Base-by-base conservation (phyloP, 768 basidiomycete species). In the Suillus subluteus region DNA sequence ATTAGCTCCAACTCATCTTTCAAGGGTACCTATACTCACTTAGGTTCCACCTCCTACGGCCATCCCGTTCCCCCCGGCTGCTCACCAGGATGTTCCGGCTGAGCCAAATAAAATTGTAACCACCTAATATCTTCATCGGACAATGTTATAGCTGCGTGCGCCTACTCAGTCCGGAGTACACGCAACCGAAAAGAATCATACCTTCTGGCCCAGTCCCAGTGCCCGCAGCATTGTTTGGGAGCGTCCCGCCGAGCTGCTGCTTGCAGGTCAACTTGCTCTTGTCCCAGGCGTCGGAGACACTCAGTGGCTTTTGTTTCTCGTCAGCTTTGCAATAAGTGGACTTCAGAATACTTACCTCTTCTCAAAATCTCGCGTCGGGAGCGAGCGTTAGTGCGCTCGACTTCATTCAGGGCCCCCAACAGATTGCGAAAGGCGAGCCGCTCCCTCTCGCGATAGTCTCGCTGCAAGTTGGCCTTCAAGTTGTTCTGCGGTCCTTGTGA, bases 361-460 rank as follows among this genome's bases (percentile, higher is more conserved):
- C 18, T 61, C 41, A 61, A 44, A 32, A 43, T 43, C 4, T 61
- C 41, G 18, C 59, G 18, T 12, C 59, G 40, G 1, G 59, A 43
- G 11, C 18, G 12, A 32, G 23, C 26, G 7, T 43, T 43, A 18
- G 11, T 43, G 18, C 3, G 41, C 18, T 43, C 59, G 41, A 21
- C 59, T 43, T 61, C 59, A 11, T 30, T 43, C 6, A 61, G 3
- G 30, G 59, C 59, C 11, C 18, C 41, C 41, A 30, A 21, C 18
- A 61, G 41, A 21, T 43, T 30, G 41, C 18, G 18, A 43, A 61
- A 61, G n/a, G 59, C 59, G 21, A 43, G 26, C 12, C 26, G 15
- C 30, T 61, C 59, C 18, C 18, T 43, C 18, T 30, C 3, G 12
- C 59, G 59, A 43, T 61, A 61, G 18, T 61, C 59, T 7, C 59